Base-by-base conservation (phyloP, 495 filamentous ascomycete species). In the Penicillium maclennaniae region DNA sequence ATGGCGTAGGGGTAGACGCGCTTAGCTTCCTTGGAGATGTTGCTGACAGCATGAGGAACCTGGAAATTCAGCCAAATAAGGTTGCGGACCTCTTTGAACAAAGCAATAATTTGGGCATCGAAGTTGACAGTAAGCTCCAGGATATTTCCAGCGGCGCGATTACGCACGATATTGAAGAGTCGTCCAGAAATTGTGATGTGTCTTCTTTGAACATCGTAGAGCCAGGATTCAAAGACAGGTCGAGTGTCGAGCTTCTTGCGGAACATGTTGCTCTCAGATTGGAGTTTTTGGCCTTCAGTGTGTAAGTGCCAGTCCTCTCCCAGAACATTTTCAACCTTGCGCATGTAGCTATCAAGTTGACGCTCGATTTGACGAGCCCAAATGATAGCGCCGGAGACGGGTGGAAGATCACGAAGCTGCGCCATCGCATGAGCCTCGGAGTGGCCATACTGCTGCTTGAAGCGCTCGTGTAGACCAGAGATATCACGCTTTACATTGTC, bases 21-120 rank as follows among this genome's bases (percentile, higher is more conserved):
- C 67, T 95, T 96, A 1, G 93, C 95, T 63, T 97, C 93, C 69
- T 96, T 97, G 3, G 93, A 95, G 54, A 95, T 87, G 58, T 89
- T 97, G 78, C 85, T 96, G 62, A 99, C 86, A 1, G 86, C 79
- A 73, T 97, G 93, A 21, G 95, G 93, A 25, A 99, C 88, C 47
- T 87, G 84, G 67, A 87, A 97, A 61, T 88, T 91, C 42, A 93
- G 83, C 91, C 92, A 97, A 23, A 90, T 80, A 26, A 99, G 78
- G 61, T 97, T 97, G 23, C 93, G 84, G n/a, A 96, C 95, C 72
- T 99, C 93, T 64, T 99, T 99, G 78, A 97, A 99, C 27, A 99
- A 72, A 0, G 91, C 89, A 67, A 97, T 99, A 53, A 97, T 87
- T 63, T 97, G 92, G 8, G 88, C 84, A 69, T 99, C 92, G 54